Base-by-base conservation (phyloP, 2,329 filamentous ascomycete genomes). In the Lachnellula arida region DNA sequence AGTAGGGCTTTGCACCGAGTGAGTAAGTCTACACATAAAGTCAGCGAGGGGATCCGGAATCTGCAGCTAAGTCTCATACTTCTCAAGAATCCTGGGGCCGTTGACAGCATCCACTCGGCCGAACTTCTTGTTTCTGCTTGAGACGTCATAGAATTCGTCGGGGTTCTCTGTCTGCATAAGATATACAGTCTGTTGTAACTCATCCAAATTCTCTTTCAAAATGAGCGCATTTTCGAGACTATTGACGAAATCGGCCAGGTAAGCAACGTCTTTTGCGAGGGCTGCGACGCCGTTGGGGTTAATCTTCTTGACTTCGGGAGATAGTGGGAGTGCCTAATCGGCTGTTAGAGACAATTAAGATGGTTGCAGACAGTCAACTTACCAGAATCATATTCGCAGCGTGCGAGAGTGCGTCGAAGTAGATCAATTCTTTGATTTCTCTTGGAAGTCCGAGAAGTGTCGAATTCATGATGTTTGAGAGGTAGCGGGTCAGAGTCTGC, bases 61-160 rank as follows among this genome's bases (percentile, higher is more conserved):
- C 39, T 42, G 6, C 60, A 51, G 51, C n/a, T 40, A 25, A 15
- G 42, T 47, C 22, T 54, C 79, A 62, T 80, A 90, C 88, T 99
- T 99, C 75, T 97, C 93, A n/a, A 99, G 73, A 59, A 99, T 71
- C 42, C 90, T 78, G 0, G 92, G 91, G 0, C 93, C 94, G 70
- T 95, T 95, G 70, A 95, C 79, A 51, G 90, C 88, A 73, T 97
- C 91, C 35, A 99, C 95, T 53, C 91, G 86, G 15, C 91, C 89
- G 70, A 96, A 99, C 70, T 96, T 95, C 75, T 89, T 92, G 74
- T 97, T 96, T 51, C 91, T 79, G 14, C 87, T 89, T 5, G 87
- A 88, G 49, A 94, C 87, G 69, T 99, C 94, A 71, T 94, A 99
- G 72, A 96, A 99, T 71, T 97, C 93, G 62, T 97, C 92, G n/a